phyloP scores from a whole-genome alignment of 169 alveolate species.

The Miamiensis avidus region DNA sequence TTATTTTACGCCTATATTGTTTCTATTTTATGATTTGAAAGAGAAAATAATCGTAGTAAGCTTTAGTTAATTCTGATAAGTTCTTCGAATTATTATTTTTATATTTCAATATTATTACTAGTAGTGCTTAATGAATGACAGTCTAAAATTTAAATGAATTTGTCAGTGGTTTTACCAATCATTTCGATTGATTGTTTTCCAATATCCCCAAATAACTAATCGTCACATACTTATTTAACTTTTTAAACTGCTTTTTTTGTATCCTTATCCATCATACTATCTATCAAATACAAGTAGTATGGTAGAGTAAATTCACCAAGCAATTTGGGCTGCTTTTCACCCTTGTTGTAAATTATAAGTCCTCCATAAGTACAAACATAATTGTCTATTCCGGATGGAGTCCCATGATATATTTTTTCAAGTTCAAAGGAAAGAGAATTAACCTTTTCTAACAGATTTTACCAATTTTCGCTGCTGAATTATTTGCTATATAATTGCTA shows the following conservation, averaged over 20 bases:
- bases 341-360: conserved; percentile 38
- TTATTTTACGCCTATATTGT: background rate
- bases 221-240: conserved; percentile 3
- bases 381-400: conserved; percentile 67
- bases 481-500: conserved; percentile 1
- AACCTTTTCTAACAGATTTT: conserved; percentile 25
- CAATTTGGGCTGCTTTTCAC: background rate
- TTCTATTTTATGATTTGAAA: background rate
- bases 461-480: conserved; percentile 21
- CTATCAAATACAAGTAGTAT: conserved; percentile 4
- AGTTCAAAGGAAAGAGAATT: conserved; percentile 29
- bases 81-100: background rate
- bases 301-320: background rate
- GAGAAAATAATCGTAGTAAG: background rate
- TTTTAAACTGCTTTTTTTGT: conserved; percentile 25
- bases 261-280: conserved; percentile 10
- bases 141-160: background rate
- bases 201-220: background rate
- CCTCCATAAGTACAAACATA: conserved; percentile 57
- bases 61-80: background rate
- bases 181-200: background rate
- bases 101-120: background rate
- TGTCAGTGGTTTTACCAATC: conserved; percentile 1
- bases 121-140: background rate
- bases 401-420: conserved; percentile 52